Conservation (phyloP, 1,284 basidiomycete species). For the Singerocomus inundabilis region DNA sequence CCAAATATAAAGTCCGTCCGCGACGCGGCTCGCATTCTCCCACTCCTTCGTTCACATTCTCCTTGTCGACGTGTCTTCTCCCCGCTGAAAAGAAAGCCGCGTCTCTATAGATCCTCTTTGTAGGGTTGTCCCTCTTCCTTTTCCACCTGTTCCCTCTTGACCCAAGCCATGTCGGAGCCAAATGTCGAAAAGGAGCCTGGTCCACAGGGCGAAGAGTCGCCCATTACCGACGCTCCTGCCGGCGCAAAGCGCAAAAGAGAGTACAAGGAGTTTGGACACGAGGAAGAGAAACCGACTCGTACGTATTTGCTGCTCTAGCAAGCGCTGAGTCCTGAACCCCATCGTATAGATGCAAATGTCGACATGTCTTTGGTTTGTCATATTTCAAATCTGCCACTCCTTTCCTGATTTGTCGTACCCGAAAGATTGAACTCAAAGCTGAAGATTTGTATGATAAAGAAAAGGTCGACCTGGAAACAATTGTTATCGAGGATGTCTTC, state of each 20-base stretch:
- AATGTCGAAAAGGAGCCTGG: slow-evolving; percentile 65
- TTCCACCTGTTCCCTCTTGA: slow-evolving; percentile 1
- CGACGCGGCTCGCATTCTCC: slow-evolving; percentile 29
- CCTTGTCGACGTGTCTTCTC: slow-evolving; percentile 11
- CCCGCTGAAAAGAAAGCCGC: slow-evolving; percentile 13
- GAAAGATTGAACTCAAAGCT: slow-evolving; percentile 83
- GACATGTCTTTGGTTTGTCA: slow-evolving; percentile 73
- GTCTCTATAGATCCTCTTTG: slow-evolving; percentile 29
- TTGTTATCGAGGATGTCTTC: slow-evolving; percentile 97
- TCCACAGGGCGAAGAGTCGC: slow-evolving; percentile 44
- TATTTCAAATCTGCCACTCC: slow-evolving; percentile 5
- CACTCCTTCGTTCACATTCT: slow-evolving; percentile 30
- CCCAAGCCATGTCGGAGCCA: slow-evolving; percentile 37
- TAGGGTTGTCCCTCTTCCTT: slow-evolving; percentile 23
- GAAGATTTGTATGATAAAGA: slow-evolving; percentile 98
- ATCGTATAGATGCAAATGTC: slow-evolving; percentile 69
- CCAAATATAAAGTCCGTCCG: slow-evolving; percentile 37
- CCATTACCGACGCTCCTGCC: slow-evolving; percentile 26
- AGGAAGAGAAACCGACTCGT: slow-evolving; percentile 70
- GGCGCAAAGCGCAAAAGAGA: slow-evolving; percentile 74
- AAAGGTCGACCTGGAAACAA: slow-evolving; percentile 97
- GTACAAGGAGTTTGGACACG: slow-evolving; percentile 90
- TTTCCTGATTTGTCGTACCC: slow-evolving; percentile 1
- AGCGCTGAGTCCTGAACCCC: slow-evolving; percentile 1
- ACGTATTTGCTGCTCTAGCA: slow-evolving; percentile 34